Conservation (phyloP, 2,329 filamentous ascomycete species). For the Mycocentrospora acerina region DNA sequence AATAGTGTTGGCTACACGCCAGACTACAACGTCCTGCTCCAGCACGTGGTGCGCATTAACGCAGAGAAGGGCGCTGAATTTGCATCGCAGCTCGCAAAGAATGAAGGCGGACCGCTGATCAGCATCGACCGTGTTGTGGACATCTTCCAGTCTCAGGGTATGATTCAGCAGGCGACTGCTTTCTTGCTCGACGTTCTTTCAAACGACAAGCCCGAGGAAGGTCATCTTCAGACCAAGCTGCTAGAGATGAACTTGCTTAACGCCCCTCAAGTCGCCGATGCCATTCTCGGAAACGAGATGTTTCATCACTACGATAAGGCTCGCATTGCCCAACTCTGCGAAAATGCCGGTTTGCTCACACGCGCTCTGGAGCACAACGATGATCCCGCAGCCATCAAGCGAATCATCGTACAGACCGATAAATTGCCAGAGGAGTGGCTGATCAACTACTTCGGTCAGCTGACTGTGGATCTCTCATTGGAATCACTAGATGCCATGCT, state of each 20-base stretch:
- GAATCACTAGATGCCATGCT: constrained; percentile 97
- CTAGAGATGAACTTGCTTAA: constrained; percentile 98
- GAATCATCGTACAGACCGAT: constrained; percentile 80
- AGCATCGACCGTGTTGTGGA: constrained; percentile 95
- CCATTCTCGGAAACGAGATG: constrained; percentile 97
- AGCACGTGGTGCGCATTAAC: constrained; percentile 80
- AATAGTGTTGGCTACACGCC: constrained; percentile 84
- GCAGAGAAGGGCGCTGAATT: constrained; percentile 95
- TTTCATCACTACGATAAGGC: constrained; percentile 95
- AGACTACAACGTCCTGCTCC: constrained; percentile 89
- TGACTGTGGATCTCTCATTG: constrained; percentile 92
- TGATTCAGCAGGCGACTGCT: constrained; percentile 97
- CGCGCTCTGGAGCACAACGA: constrained; percentile 90
- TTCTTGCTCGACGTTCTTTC: constrained; percentile 95
- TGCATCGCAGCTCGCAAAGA: constrained; percentile 85
- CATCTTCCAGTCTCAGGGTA: constrained; percentile 96
- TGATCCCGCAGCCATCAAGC: constrained; percentile 85
- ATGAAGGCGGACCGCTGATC: constrained; percentile 82
- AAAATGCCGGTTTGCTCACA: constrained; percentile 76
- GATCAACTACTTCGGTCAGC: constrained; percentile 85
- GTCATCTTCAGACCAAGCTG: constrained; percentile 86
- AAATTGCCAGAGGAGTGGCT: constrained; percentile 92
- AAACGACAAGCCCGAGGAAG: constrained; percentile 92
- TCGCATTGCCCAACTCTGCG: constrained; percentile 85
- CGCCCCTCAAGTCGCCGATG: constrained; percentile 95